Evolutionary conservation across 2,329 filamentous ascomycete genomes (phyloP).

Genomic region (Beauveria scarabaeidicola): DNA sequence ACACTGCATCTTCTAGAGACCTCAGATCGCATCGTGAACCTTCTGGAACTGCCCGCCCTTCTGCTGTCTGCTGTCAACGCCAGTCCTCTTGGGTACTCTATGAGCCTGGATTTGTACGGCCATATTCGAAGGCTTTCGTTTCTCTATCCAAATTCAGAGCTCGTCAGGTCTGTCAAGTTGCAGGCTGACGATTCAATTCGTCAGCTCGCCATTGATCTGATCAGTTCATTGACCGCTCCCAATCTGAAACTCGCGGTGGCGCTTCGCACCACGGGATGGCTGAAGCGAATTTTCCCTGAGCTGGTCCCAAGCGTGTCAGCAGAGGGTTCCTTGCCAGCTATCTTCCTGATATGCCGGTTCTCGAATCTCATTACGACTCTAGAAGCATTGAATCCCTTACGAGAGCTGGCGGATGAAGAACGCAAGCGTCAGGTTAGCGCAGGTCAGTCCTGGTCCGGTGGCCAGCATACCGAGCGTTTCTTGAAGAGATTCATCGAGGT

Average conservation of each 20-base stretch:
- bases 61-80: constrained; percentile 69
- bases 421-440: constrained; percentile 38
- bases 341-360: constrained; percentile 83
- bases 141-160: constrained; percentile 69
- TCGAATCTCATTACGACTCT: constrained; percentile 72
- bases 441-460: constrained; percentile 49
- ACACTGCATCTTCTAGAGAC: constrained; percentile 78
- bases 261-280: constrained; percentile 84
- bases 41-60: constrained; percentile 81
- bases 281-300: constrained; percentile 79
- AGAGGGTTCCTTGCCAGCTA: constrained; percentile 66
- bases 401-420: constrained; percentile 86
- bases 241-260: constrained; percentile 81
- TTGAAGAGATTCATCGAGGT: constrained; percentile 95
- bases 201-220: constrained; percentile 76
- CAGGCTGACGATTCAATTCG: constrained; percentile 86
- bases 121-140: constrained; percentile 81
- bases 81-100: constrained; percentile 67
- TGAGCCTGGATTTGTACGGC: constrained; percentile 83
- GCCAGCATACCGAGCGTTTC: constrained; percentile 89
- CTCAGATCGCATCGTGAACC: constrained; percentile 79
- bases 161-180: constrained; percentile 62
- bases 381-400: constrained; percentile 73
- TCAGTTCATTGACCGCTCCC: constrained; percentile 66
- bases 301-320: constrained; percentile 33